Base-by-base conservation (phyloP, 2,329 filamentous ascomycete species). In the Trichoderma sp. region DNA sequence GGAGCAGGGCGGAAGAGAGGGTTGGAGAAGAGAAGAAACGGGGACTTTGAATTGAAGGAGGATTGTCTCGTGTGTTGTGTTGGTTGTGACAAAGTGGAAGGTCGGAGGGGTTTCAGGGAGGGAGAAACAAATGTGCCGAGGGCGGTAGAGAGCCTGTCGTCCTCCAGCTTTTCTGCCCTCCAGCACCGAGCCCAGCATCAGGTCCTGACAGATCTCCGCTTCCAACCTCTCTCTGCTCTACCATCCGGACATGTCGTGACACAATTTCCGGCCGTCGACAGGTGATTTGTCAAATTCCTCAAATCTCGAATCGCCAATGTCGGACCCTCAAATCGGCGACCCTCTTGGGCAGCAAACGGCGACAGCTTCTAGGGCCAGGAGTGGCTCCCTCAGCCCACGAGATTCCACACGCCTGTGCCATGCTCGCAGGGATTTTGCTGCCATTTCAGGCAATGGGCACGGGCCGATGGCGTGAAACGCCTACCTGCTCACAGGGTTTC, bases 321-420 rank as follows among this genome's bases (percentile, higher is more conserved):
- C 52, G 32, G 32, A 34, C n/a, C 34, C 63, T 65, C 63, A 52
- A 56, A 65, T 65, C 63, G 37, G 52, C 27, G 63, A 57, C 63
- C 52, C 52, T 57, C 52, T 65, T 57, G 63, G 63, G 63, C 63
- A 65, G 52, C 63, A 64, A 64, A 64, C 48, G 50, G 60, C 60
- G 48, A 45, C n/a, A 54, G 50, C 50, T 35, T 32, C 32, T 61
- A 48, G 60, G n/a, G 48, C 60, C 22, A 54, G 56, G 22, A 17
- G 25, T 27, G 60, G 63, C 39, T 13, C 42, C 50, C 27, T 61
- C 61, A 45, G 63, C 52, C 63, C 52, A 65, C 50, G 52, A 35
- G 63, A 65, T 64, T 64, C 61, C 61, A 64, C 50, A 65, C n/a
- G 37, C 27, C 35, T 52, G 27, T 53, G 27, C 52, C 27, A n/a